Percentiles rank a stretch among this genome's conserved stretches.
These are phyloP conservation scores for Diaporthe eres DNA, from an alignment of 2,329 filamentous ascomycete species.

Conservation along the genomic window DNA sequence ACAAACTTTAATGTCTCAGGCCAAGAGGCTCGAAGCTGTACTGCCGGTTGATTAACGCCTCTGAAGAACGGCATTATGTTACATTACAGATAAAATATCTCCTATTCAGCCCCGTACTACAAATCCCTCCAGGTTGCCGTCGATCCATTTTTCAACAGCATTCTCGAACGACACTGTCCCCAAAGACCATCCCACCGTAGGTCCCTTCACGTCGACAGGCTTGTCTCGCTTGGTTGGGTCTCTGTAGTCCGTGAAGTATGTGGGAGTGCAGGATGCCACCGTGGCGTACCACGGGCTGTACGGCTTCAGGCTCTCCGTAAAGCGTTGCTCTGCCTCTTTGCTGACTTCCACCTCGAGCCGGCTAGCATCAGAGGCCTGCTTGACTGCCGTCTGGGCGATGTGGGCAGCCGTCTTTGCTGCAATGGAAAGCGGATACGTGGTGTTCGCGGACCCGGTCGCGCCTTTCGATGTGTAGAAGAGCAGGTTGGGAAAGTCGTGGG, in stretches of 20 bases:
- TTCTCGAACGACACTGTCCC: background rate
- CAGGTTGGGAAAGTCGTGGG: background rate
- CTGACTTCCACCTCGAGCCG: background rate
- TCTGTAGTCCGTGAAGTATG: constrained; percentile 1
- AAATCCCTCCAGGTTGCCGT: background rate
- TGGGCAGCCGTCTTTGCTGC: background rate
- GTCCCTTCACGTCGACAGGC: background rate
- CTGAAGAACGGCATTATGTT: background rate
- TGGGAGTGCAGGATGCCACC: background rate
- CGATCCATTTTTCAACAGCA: background rate
- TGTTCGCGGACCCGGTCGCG: background rate
- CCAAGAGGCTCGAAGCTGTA: background rate
- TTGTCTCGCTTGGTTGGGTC: background rate
- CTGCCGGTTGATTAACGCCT: background rate
- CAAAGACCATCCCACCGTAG: background rate
- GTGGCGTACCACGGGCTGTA: background rate
- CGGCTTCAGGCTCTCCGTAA: background rate
- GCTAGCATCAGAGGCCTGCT: background rate
- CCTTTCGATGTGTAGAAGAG: background rate
- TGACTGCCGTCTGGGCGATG: background rate
- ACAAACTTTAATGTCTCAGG: background rate
- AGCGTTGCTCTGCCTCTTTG: constrained; percentile 31
- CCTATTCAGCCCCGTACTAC: background rate
- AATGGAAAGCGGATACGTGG: background rate
- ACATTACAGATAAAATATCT: background rate